phyloP scores from a whole-genome alignment of 2,329 filamentous ascomycete genomes.

The Cadophora malorum region DNA sequence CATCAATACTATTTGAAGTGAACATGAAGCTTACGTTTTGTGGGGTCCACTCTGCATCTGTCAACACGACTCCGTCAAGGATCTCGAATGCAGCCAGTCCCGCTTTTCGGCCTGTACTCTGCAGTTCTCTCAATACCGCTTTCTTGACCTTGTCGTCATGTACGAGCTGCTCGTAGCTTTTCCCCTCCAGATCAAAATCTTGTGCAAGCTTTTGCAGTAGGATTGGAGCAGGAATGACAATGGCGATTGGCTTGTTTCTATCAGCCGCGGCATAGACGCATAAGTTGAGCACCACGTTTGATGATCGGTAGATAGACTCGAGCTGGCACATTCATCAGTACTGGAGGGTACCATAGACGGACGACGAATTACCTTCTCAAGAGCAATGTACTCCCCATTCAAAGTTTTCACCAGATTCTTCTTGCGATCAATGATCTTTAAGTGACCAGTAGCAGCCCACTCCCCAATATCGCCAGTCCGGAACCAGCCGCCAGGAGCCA shows the following conservation, averaged over 20 bases:
- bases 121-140: slow-evolving; percentile 68
- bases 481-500: slow-evolving; percentile 87
- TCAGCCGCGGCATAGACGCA: slow-evolving; percentile 81
- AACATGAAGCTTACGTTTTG: too few relatives aligned
- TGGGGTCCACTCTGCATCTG: slow-evolving; percentile 85
- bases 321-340: too few relatives aligned
- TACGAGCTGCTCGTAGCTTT: slow-evolving; percentile 61
- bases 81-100: slow-evolving; percentile 75
- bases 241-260: slow-evolving; percentile 78
- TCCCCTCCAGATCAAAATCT: slow-evolving; percentile 63
- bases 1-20: too few relatives aligned
- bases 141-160: slow-evolving; percentile 66
- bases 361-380: too few relatives aligned
- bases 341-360: too few relatives aligned
- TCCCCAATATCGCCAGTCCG: slow-evolving; percentile 87
- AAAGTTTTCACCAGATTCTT: slow-evolving; percentile 94
- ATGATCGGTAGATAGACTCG: slow-evolving; percentile 84
- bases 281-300: slow-evolving; percentile 78
- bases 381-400: slow-evolving; percentile 93
- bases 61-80: slow-evolving; percentile 75
- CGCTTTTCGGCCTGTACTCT: slow-evolving; percentile 67
- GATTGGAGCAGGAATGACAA: slow-evolving; percentile 72
- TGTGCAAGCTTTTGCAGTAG: slow-evolving; percentile 62
- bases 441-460: slow-evolving; percentile 73
- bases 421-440: slow-evolving; percentile 84